These are phyloP conservation scores for Thielaviopsis euricoi DNA, from an alignment of 2,329 filamentous ascomycete genomes.

Conservation along the genomic window DNA sequence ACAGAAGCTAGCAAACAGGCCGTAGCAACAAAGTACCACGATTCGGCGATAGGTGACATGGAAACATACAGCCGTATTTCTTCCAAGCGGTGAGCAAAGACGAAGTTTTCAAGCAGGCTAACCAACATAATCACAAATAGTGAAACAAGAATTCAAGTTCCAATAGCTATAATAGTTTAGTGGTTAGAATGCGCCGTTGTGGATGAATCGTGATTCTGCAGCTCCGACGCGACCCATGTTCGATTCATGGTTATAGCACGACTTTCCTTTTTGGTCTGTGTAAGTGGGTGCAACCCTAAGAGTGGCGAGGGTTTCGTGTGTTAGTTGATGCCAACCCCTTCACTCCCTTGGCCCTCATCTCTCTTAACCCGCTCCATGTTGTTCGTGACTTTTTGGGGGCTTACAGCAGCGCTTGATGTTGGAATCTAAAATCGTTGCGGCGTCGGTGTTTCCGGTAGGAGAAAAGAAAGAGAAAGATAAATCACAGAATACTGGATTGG, in stretches of 20 bases:
- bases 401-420: background rate
- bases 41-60: background rate
- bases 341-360: background rate
- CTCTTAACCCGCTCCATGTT: background rate
- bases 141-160: no score
- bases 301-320: background rate
- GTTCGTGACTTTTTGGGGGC: background rate
- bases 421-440: background rate
- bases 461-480: background rate
- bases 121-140: no score
- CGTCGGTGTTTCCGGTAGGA: background rate
- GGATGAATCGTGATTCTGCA: background rate
- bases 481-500: background rate
- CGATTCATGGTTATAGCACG: slow-evolving; percentile 10
- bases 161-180: no score
- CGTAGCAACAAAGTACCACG: background rate
- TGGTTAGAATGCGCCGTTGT: slow-evolving; percentile 9
- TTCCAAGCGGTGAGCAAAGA: background rate
- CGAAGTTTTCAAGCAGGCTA: no score
- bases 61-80: no score
- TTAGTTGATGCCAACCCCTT: background rate
- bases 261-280: background rate
- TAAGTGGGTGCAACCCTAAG: background rate
- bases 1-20: background rate
- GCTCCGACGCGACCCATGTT: slow-evolving; percentile 7